Evolutionary conservation across 169 alveolate species (phyloP).

Genomic region (Perkinsus marinus): DNA sequence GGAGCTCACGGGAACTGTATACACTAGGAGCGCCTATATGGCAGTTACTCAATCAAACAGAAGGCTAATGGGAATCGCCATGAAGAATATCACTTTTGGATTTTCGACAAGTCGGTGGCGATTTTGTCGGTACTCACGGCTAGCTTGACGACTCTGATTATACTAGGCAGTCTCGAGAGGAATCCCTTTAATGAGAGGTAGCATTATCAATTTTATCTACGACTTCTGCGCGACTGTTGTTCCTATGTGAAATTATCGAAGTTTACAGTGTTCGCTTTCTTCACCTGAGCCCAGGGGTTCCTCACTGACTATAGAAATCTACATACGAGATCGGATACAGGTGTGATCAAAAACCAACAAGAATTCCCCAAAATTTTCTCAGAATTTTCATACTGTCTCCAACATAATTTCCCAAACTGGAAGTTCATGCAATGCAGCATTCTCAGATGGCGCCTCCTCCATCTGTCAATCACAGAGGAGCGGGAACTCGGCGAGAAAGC

Average conservation of each 20-base stretch:
- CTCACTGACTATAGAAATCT: no score
- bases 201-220: no score
- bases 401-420: no score
- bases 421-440: no score
- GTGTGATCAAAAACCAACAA: no score
- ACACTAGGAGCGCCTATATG: background rate
- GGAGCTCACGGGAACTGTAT: background rate
- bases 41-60: background rate
- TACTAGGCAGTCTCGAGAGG: background rate
- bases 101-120: background rate
- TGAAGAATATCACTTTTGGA: background rate
- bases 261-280: no score
- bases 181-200: background rate
- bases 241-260: no score
- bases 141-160: background rate
- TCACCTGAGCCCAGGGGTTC: no score
- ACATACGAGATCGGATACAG: no score
- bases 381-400: no score
- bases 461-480: background rate
- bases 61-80: background rate
- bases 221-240: no score
- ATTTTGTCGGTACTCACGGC: background rate
- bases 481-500: background rate
- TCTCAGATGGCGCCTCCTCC: background rate
- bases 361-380: no score